Base-by-base conservation (phyloP, 495 filamentous ascomycete genomes). In the Barbatosphaeria neglecta region DNA sequence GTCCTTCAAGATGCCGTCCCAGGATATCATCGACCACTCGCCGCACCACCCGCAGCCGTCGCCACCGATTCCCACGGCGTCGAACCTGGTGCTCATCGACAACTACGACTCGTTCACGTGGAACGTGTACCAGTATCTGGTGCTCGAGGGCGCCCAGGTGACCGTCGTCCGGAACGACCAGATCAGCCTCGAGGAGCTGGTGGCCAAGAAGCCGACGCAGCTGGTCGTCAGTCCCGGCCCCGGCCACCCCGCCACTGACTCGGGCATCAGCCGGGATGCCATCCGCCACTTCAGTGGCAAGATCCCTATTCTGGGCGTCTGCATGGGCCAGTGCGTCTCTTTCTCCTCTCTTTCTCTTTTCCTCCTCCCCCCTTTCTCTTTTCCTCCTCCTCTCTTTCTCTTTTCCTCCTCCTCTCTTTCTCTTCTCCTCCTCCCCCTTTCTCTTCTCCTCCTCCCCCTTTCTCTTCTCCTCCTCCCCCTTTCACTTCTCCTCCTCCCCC, bases 21-120 rank as follows among this genome's bases (percentile, higher is more conserved):
- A 66, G 54, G 75, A 72, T 58, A 62, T 92, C 44, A 78, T 92
- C 55, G 90, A 94, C 66, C 80, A 90, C 63, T 95, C 90, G 37
- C 85, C 86, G 58, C 82, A 85, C 63, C 82, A 89, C 60, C 83
- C 85, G 53, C 76, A 80, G 48, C 78, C 77, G 44, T 78, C 77
- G 16, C 66, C 81, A 41, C 76, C 78, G 43, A 66, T 95, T 23
- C 60, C 78, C 17, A 87, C 73, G 41, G 90, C 90, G 22, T 82
- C 82, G 27, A 97, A 97, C 69, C 77, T 99, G 22, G 78, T 99
- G 45, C 70, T 99, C 47, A 94, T 99, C 55, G 92, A 97, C 69
- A 99, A 99, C 69, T 99, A 96, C 63, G 92, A 99, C 66, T 96
- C 90, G 0, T 99, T 97, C 57, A 95, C 90, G 50, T 97, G 87